These are phyloP conservation scores for Sanghuangporus baumii DNA, from an alignment of 1,284 basidiomycete species.

Conservation along the genomic window DNA sequence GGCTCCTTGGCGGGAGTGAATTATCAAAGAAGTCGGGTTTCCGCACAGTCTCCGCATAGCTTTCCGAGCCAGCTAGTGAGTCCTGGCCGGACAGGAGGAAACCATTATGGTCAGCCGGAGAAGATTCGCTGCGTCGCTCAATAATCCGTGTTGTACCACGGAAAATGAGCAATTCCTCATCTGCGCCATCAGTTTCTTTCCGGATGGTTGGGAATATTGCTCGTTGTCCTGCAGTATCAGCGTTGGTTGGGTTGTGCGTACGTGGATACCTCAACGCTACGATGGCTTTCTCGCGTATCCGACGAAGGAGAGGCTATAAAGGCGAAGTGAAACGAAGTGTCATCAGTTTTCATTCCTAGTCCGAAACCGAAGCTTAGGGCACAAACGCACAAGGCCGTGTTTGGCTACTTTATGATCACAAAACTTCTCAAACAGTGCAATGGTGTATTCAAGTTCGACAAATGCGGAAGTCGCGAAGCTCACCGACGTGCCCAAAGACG, in stretches of 20 bases:
- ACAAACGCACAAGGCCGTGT: constrained; percentile 4
- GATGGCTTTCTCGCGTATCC: constrained; percentile 4
- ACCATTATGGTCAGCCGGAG: neutral
- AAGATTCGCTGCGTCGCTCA: neutral
- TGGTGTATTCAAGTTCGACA: constrained; percentile 15
- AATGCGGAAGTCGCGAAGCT: constrained; percentile 18
- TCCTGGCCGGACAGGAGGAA: too few species aligned
- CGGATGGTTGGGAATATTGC: neutral
- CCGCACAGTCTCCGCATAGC: too few species aligned
- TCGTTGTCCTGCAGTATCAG: neutral
- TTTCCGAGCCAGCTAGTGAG: too few species aligned
- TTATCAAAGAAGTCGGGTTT: too few species aligned
- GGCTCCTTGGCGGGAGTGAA: too few species aligned
- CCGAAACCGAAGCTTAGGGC: neutral
- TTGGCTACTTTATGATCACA: constrained; percentile 3
- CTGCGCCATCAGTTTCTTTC: neutral
- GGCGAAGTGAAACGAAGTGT: neutral
- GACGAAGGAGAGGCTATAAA: constrained; percentile 3
- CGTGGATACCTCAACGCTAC: neutral
- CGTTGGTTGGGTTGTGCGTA: neutral
- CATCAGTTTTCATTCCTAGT: too few species aligned
- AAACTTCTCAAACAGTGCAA: neutral
- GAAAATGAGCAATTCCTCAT: constrained; percentile 5
- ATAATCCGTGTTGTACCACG: constrained; percentile 5
- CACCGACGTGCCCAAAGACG: constrained; percentile 13